Conservation (phyloP, 2,329 filamentous ascomycete genomes). For the Sphaerulina populicola region DNA sequence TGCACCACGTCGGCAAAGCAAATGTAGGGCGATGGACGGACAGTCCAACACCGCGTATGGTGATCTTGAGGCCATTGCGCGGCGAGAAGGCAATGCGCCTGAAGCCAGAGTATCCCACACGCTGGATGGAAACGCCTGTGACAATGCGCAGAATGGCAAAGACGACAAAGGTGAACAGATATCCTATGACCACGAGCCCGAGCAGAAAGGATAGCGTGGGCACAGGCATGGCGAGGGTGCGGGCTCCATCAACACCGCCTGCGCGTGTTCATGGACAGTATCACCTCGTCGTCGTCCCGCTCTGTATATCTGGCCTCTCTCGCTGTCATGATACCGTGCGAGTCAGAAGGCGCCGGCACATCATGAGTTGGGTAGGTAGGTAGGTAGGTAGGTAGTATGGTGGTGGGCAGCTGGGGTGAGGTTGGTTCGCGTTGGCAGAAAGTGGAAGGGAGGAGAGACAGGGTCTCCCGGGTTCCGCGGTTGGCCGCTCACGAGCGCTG, state of each 20-base stretch:
- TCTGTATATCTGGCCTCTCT: background rate
- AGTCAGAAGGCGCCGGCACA: background rate
- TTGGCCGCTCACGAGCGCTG: too few species aligned
- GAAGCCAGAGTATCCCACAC: slow-evolving; percentile 85
- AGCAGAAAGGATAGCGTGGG: slow-evolving; percentile 62
- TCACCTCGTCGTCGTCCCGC: background rate
- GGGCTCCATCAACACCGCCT: slow-evolving; percentile 20
- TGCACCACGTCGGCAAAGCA: slow-evolving; percentile 93
- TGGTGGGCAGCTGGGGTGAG: too few species aligned
- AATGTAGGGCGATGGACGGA: slow-evolving; percentile 90
- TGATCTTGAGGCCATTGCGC: slow-evolving; percentile 78
- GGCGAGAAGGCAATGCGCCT: slow-evolving; percentile 85
- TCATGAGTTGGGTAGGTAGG: too few species aligned
- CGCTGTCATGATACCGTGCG: background rate
- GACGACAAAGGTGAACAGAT: slow-evolving; percentile 83
- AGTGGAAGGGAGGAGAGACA: too few species aligned
- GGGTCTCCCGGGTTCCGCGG: too few species aligned
- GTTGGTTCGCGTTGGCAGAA: too few species aligned
- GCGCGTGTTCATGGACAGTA: background rate
- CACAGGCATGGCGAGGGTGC: slow-evolving; percentile 35
- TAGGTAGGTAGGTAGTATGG: too few species aligned
- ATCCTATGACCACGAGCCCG: slow-evolving; percentile 74
- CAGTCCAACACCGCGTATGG: slow-evolving; percentile 80
- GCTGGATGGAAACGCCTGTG: slow-evolving; percentile 91
- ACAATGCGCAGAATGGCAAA: slow-evolving; percentile 88